Conservation (phyloP, 108 stramenopile species). For the Aureococcus anophagefferens region DNA sequence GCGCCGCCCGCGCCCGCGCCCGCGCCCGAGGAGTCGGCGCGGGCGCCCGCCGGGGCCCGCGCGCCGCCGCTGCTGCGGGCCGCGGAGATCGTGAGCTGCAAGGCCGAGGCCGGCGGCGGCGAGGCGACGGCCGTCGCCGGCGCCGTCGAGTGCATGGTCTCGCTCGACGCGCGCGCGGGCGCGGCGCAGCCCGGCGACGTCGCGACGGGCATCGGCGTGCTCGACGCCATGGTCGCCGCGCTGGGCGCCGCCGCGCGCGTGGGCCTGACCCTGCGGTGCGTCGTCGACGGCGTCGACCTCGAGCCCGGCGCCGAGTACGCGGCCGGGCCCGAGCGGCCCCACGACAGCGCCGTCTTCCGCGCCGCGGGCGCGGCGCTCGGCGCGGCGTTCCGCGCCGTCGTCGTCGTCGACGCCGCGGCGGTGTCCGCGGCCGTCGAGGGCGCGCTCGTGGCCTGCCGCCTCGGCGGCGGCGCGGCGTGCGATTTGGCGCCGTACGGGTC, state of each 20-base stretch:
- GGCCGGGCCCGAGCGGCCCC: background rate
- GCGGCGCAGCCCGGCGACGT: no score
- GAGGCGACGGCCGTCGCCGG: no score
- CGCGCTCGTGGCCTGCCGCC: conserved; percentile 61
- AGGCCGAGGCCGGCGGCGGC: no score
- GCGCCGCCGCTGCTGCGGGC: no score
- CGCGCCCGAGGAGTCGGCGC: no score
- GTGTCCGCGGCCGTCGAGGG: background rate
- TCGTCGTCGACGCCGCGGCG: no score
- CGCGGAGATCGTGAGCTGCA: no score
- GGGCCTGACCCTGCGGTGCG: conserved; percentile 44
- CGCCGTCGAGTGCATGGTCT: no score
- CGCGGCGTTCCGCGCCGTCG: conserved; percentile 14
- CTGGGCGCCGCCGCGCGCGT: conserved; percentile 72
- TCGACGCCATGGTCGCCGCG: conserved; percentile 61
- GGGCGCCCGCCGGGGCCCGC: no score
- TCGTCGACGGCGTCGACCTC: conserved; percentile 3
- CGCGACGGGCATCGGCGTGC: conserved; percentile 64
- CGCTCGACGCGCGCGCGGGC: no score
- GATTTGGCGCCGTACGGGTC: conserved; percentile 60
- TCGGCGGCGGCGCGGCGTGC: conserved; percentile 59
- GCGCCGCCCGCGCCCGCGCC: no score
- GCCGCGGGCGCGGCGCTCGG: conserved; percentile 53
- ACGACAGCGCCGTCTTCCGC: conserved; percentile 39
- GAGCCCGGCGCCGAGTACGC: background rate